Base-by-base conservation (phyloP, 140 eudicot species). In the Erigeron philadelphicus region DNA sequence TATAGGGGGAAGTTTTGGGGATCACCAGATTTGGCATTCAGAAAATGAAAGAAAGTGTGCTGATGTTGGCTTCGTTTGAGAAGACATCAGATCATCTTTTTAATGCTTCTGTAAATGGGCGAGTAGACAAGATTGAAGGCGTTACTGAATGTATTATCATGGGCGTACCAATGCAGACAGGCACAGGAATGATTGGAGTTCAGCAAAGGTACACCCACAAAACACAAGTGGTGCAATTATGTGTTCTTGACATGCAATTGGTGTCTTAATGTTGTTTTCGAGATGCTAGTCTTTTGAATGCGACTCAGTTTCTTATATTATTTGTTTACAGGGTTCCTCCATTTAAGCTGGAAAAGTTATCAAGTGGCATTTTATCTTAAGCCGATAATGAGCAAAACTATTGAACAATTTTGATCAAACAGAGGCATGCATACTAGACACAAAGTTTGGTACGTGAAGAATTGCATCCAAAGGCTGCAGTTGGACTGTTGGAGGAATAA, bases 1-100 rank as follows among this genome's bases (percentile, higher is more conserved):
- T 38, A 41, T 84, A 91, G 95, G 98, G 98, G 15, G 95, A 84
- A 75, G 93, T 89, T 25, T 70, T 93, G 79, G 98, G 96, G 66
- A 89, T 93, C 55, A 93, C 90, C 2, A 83, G 98, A 67, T 73
- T 64, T 74, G 98, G 98, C 1, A 78, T 93, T 70, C 90, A 85
- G 79, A 89, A 89, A 79, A 89, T 93, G 96, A 93, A 78, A 76
- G 98, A 89, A 15, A 89, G 98, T 58, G 90, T 93, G 21, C 18
- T 93, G 76, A 89, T 86, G 96, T 77, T 89, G 81, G 98, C 98
- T 11, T 93, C 98, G 0, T 93, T 93, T 84, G 98, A 93, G 85
- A 86, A 73, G 72, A 93, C 98, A 8, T 66, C 96, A 19, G 96
- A 93, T 80, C 95, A 83, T 76, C 96, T 93, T 58, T 93, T 93